phyloP scores from a whole-genome alignment of 1,284 basidiomycete genomes.

The Tetrapyrgos nigripes region DNA sequence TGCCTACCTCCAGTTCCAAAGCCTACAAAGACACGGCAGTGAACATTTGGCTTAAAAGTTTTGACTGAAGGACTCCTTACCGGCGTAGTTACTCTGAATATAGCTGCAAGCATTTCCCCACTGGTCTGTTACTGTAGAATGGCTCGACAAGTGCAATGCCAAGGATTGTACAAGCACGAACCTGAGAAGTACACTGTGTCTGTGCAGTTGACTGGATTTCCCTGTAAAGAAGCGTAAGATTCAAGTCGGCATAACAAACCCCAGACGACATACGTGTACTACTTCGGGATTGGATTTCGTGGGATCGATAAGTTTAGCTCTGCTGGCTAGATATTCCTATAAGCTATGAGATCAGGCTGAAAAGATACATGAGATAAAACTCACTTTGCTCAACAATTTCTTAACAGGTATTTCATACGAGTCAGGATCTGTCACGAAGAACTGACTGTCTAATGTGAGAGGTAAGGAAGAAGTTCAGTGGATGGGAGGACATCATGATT shows the following conservation, averaged over 20 bases:
- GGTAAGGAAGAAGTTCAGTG: neutral
- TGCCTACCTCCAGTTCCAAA: slow-evolving; percentile 77
- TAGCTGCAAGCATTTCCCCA: slow-evolving; percentile 95
- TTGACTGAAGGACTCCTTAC: slow-evolving; percentile 42
- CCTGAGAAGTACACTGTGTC: slow-evolving; percentile 96
- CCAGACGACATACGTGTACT: slow-evolving; percentile 58
- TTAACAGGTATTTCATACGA: slow-evolving; percentile 77
- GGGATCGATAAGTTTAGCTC: slow-evolving; percentile 85
- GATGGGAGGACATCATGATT: slow-evolving; percentile 15
- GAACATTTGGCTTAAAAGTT: neutral
- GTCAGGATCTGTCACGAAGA: slow-evolving; percentile 90
- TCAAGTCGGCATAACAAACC: slow-evolving; percentile 5
- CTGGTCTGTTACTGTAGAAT: slow-evolving; percentile 72
- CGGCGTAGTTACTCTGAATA: slow-evolving; percentile 92
- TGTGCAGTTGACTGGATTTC: slow-evolving; percentile 80
- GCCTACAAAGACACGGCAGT: slow-evolving; percentile 46
- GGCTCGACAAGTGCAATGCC: slow-evolving; percentile 3
- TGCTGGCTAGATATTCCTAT: slow-evolving; percentile 80
- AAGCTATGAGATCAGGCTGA: slow-evolving; percentile 9
- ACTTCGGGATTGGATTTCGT: slow-evolving; percentile 68
- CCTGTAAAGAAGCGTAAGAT: slow-evolving; percentile 48
- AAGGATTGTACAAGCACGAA: slow-evolving; percentile 31
- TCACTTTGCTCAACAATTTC: slow-evolving; percentile 81
- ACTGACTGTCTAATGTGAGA: slow-evolving; percentile 70
- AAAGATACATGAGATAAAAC: neutral